Conservation (phyloP, 2,329 filamentous ascomycete genomes). For the Fusarium sp. region DNA sequence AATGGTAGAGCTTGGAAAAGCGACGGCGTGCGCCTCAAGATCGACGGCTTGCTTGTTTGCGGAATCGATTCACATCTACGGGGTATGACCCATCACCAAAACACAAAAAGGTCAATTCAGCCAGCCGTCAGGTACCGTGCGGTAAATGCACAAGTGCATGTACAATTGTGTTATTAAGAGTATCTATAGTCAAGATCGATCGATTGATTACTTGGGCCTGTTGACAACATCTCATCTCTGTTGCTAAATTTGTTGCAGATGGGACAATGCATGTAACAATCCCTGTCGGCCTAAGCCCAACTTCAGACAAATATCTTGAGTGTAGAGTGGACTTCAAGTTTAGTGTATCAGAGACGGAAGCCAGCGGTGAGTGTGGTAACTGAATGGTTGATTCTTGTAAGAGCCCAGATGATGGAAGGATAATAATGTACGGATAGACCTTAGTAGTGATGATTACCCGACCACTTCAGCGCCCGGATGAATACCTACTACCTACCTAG, state of each 20-base stretch:
- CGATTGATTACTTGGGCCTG: not conserved
- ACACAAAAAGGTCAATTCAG: constrained; percentile 9
- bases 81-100: not conserved
- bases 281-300: constrained; percentile 13
- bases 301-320: constrained; percentile 3
- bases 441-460: too few relatives aligned
- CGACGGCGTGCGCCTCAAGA: constrained; percentile 28
- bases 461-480: constrained; percentile 21
- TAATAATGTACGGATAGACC: constrained; percentile 7
- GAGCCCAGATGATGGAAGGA: constrained; percentile 4
- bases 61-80: constrained; percentile 19
- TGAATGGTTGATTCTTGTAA: constrained; percentile 10
- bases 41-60: constrained; percentile 34
- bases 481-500: not conserved
- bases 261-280: constrained; percentile 22
- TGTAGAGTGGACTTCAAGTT: constrained; percentile 1
- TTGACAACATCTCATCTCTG: constrained; percentile 6
- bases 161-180: not conserved
- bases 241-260: constrained; percentile 18
- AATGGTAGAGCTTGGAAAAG: constrained; percentile 27
- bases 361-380: constrained; percentile 28
- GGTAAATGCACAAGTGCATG: not conserved
- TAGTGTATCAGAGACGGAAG: constrained; percentile 2
- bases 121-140: constrained; percentile 26
- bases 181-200: not conserved